Evolutionary conservation across 306 rosid genomes (phyloP).

Genomic region (Sechiopsis laciniata): DNA sequence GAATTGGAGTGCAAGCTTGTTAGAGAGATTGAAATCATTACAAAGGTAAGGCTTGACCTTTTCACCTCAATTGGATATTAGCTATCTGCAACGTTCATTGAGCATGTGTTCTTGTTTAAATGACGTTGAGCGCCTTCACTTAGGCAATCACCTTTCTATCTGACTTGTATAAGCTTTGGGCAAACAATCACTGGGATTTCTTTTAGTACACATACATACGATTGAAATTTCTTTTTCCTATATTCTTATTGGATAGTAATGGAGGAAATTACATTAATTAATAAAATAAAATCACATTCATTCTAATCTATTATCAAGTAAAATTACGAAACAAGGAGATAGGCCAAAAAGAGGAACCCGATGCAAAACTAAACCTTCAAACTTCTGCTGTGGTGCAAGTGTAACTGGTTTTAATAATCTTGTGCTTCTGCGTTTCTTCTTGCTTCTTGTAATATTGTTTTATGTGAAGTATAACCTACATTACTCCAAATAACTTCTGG

Average conservation of each 20-base stretch:
- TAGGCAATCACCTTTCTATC: not conserved
- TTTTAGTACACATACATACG: not conserved
- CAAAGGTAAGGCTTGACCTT: constrained; percentile 40
- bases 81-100: constrained; percentile 22
- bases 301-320: not conserved
- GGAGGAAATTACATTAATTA: not conserved
- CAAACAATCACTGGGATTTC: not conserved
- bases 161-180: not conserved
- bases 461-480: not conserved
- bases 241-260: not conserved
- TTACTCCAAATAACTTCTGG: too few species aligned
- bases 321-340: not conserved
- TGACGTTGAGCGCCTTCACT: not conserved
- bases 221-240: not conserved
- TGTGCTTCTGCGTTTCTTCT: not conserved
- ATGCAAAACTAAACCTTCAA: not conserved
- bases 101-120: not conserved
- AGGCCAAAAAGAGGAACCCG: not conserved
- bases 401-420: not conserved
- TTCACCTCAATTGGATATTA: constrained; percentile 14
- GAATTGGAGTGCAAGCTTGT: constrained; percentile 45
- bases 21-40: constrained; percentile 61
- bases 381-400: not conserved
- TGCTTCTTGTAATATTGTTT: not conserved
- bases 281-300: not conserved